These are phyloP conservation scores for Cicer bijugum DNA, from an alignment of 306 rosid genomes.

Conservation along the genomic window DNA sequence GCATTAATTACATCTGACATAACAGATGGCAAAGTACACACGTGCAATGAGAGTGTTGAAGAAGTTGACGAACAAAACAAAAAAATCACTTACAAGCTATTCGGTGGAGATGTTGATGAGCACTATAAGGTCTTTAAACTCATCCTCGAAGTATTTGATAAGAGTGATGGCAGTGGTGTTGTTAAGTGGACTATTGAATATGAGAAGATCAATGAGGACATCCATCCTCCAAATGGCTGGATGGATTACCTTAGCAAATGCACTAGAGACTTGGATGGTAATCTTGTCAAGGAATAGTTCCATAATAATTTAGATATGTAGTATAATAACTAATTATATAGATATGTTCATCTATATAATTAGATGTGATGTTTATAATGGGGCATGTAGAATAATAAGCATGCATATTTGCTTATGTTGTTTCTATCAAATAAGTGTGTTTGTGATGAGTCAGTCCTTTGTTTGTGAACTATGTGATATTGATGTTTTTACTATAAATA, in stretches of 20 bases:
- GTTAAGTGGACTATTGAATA: constrained; percentile 41
- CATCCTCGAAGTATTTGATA: constrained; percentile 23
- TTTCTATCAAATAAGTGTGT: too few species aligned
- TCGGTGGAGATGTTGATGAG: constrained; percentile 18
- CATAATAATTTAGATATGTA: background rate
- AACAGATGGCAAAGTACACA: constrained; percentile 5
- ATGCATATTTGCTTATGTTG: too few species aligned
- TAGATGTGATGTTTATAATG: background rate
- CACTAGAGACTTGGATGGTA: constrained; percentile 38
- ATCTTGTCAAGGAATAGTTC: constrained; percentile 27
- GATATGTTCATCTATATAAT: background rate
- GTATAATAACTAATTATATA: background rate
- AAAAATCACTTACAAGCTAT: background rate
- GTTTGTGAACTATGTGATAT: too few species aligned
- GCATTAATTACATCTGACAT: background rate
- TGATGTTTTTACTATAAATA: too few species aligned
- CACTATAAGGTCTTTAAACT: constrained; percentile 21
- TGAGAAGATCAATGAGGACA: constrained; percentile 33
- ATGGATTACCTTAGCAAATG: background rate
- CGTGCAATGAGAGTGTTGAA: constrained; percentile 13
- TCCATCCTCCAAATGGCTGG: constrained; percentile 39
- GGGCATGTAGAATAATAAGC: too few species aligned
- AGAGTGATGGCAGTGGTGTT: background rate
- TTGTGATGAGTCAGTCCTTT: too few species aligned
- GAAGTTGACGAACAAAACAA: constrained; percentile 21